phyloP scores from a whole-genome alignment of 176 grass and related monocot species.

The Ampelocalamus luodianensis region DNA sequence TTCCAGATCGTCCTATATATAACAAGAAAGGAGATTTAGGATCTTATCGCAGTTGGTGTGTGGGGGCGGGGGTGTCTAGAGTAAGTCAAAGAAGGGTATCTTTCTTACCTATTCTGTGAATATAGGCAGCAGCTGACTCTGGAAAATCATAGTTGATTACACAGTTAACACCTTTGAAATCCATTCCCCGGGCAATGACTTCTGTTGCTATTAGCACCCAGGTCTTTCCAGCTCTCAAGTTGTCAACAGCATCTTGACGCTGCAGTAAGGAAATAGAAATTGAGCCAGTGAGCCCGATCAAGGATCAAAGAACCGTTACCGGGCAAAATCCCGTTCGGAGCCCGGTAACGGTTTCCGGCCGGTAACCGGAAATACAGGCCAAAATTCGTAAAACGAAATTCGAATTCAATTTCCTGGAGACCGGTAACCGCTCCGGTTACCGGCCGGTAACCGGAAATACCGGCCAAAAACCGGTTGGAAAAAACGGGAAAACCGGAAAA shows the following conservation, averaged over 20 bases:
- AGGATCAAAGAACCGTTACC: no score
- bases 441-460: no score
- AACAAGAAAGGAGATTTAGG: neutral
- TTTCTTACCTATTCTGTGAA: conserved; percentile 86
- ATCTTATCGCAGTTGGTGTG: rapidly evolving
- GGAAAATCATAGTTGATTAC: conserved; percentile 99
- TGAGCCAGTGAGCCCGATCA: conserved; percentile 14
- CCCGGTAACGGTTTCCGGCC: no score
- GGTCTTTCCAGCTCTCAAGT: conserved; percentile 86
- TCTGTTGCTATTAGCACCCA: conserved; percentile 95
- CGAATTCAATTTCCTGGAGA: no score
- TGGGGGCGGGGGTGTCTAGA: neutral
- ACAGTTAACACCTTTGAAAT: conserved; percentile 93
- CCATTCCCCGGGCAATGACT: conserved; percentile 92
- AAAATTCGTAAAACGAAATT: no score
- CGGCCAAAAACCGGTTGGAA: no score
- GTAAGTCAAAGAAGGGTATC: neutral
- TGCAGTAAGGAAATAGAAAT: conserved; percentile 46
- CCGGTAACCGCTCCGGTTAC: no score
- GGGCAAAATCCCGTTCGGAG: no score
- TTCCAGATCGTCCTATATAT: conserved; percentile 73
- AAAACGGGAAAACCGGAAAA: no score
- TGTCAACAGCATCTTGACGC: conserved; percentile 95
- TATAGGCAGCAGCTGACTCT: conserved; percentile 85
- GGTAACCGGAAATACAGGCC: no score